Evolutionary conservation across 345 rosid genomes (phyloP), one percentile per base, ranked within the genome.

Genomic region (Cochlearia excelsa): DNA sequence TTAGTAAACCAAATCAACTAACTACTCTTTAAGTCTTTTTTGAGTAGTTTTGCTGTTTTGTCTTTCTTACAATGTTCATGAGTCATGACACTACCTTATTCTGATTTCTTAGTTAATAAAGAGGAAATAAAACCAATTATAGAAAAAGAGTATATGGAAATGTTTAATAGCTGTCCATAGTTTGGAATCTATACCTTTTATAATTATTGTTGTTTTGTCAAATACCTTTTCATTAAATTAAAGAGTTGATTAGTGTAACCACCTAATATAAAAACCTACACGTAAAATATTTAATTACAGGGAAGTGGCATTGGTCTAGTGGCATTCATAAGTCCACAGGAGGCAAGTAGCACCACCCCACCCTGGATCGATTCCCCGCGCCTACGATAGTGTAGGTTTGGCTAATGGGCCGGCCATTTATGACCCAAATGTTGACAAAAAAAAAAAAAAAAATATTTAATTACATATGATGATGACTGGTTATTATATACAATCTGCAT

Each of bases 221-320:
- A 67, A 54, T 8, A 34, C 26, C 51, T 61, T 68, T 68, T 46
- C 23, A 69, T 54, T 41, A 54, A 57, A 9, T 56, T 57, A 70
- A 70, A 43, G 52, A 42, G 59, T 56, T 50, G 64, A 56, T 70
- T 42, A 70, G 69, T 70, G 74, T 70, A 63, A 63, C 64, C 63
- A 54, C 73, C 64, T 62, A 55, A 62, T 55, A 11, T 54, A 45
- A 49, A 40, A 46, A 56, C 41, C 16, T 55, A 53, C 52, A 53
- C 61, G 61, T 30, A 41, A 60, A 39, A 47, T 49, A 50, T 56
- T 4, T 49, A 35, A 33, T 26, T 26, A 29, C 44, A 56, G 2
- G 29, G n/a, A 35, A 30, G 42, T 26, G 35, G 35, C 3, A 31
- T 31, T 2, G 35, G 4, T 26, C n/a, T n/a, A n/a, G n/a, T n/a